Evolutionary conservation across 345 rosid genomes (phyloP), one percentile per base, ranked within the genome.

Genomic region (Citrus hindsii): DNA sequence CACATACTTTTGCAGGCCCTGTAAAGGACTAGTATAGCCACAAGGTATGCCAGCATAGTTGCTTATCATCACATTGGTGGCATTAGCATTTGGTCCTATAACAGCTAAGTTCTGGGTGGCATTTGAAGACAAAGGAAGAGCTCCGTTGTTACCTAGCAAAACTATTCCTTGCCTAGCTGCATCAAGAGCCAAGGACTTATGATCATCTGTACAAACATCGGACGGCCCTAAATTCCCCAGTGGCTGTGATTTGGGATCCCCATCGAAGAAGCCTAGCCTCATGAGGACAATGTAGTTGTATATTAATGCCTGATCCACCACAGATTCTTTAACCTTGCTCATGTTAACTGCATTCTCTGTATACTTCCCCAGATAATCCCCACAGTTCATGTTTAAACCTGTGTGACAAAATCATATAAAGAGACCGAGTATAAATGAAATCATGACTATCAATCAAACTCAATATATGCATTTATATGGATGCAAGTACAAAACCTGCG

Each of bases 221-320:
- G 81, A 74, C 4, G 90, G 88, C 32, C 90, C 90, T 55, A 85
- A 85, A 42, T 88, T 74, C 25, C 91, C 90, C 67, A 81, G 80
- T 35, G 63, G 82, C 40, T 74, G 85, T 3, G 58, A 61, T 56
- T 77, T 81, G 4, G 88, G 91, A 80, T 87, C 83, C 19, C 90
- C 86, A 19, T 90, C 88, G 21, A 88, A 90, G 83, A 88, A 84
- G 35, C 93, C 89, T 7, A 88, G 85, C 55, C 93, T 84, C 87
- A 87, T 82, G 27, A 85, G 84, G 9, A 88, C 90, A 16, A 75
- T 81, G 32, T 76, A 80, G 73, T 82, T 79, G 81, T 90, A 84
- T 53, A 65, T 33, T 58, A 90, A 79, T 72, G 91, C 87, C 67
- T 79, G 79, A 35, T 88, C 87, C 42, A 84, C 86, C 24, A 76